Percentiles rank a stretch among this genome's conserved stretches.
phyloP scores from a whole-genome alignment of 1,139 yeast species.

The Yamadazyma diospyri region DNA sequence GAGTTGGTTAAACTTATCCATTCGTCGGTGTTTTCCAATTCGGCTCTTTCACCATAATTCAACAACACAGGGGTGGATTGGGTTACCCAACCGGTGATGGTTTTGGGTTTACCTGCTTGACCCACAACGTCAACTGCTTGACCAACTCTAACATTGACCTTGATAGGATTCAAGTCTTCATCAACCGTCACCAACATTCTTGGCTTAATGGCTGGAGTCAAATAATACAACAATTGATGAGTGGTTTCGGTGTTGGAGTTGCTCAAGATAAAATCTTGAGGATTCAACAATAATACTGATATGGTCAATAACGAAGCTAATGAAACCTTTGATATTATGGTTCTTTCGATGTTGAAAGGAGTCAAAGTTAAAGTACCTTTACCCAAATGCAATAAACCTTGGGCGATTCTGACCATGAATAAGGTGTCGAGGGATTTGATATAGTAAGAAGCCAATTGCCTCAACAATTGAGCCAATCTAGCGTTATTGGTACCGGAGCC shows the following conservation, averaged over 20 bases:
- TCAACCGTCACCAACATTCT: slow-evolving; percentile 91
- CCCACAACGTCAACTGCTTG: slow-evolving; percentile 99
- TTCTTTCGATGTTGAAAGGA: slow-evolving; percentile 88
- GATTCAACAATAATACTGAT: slow-evolving; percentile 80
- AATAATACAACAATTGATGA: slow-evolving; percentile 73
- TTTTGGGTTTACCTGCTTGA: slow-evolving; percentile 98
- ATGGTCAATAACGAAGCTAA: slow-evolving; percentile 88
- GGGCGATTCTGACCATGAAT: slow-evolving; percentile 92
- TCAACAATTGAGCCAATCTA: slow-evolving; percentile 88
- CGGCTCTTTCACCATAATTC: slow-evolving; percentile 95
- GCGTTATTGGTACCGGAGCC: slow-evolving; percentile 99
- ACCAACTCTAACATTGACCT: slow-evolving; percentile 96
- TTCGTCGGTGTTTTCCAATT: slow-evolving; percentile 85
- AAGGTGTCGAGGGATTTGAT: slow-evolving; percentile 86
- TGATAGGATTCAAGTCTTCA: slow-evolving; percentile 79
- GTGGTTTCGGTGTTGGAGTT: slow-evolving; percentile 57
- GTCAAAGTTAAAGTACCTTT: slow-evolving; percentile 89
- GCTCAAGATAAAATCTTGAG: slow-evolving; percentile 61
- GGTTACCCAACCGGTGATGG: slow-evolving; percentile 99
- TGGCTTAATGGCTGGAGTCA: slow-evolving; percentile 89
- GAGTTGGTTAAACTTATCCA: slow-evolving; percentile 79
- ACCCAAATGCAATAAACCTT: slow-evolving; percentile 92
- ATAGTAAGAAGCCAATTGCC: slow-evolving; percentile 93
- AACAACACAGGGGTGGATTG: slow-evolving; percentile 95
- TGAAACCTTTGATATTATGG: slow-evolving; percentile 81